Evolutionary conservation across 2,329 filamentous ascomycete species (phyloP).

Genomic region (Penicillium aurantiogriseum): DNA sequence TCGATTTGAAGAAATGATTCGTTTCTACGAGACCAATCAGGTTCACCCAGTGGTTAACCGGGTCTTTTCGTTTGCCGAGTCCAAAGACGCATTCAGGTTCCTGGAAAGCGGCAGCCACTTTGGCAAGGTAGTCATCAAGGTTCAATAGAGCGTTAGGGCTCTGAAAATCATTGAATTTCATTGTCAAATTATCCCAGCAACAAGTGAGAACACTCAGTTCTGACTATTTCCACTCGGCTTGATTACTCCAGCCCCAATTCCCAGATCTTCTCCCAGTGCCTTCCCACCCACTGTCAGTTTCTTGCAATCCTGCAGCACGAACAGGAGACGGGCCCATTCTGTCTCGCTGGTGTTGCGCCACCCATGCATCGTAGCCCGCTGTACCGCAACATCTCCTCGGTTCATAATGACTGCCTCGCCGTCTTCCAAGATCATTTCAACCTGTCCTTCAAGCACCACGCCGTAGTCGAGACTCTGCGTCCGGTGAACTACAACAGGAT

Average conservation of each 20-base stretch:
- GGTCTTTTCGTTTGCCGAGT: constrained; percentile 53
- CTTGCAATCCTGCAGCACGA: constrained; percentile 31
- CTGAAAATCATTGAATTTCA: neutral
- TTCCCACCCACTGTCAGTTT: constrained; percentile 23
- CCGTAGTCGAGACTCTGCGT: constrained; percentile 57
- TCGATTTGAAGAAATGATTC: constrained; percentile 44
- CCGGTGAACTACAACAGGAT: constrained; percentile 51
- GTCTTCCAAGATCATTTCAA: constrained; percentile 55
- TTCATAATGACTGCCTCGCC: constrained; percentile 49
- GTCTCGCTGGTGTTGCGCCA: constrained; percentile 52
- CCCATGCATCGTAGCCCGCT: constrained; percentile 56
- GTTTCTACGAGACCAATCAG: constrained; percentile 34
- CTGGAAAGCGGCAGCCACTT: constrained; percentile 54
- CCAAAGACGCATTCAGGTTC: constrained; percentile 55
- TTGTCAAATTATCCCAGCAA: neutral
- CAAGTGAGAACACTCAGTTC: neutral
- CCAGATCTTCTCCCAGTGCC: constrained; percentile 29
- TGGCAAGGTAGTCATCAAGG: constrained; percentile 56
- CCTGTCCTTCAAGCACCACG: constrained; percentile 54
- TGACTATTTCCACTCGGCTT: constrained; percentile 19
- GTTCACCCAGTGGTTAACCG: constrained; percentile 52
- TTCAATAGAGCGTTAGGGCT: constrained; percentile 23
- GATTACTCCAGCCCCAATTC: constrained; percentile 11
- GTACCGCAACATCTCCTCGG: constrained; percentile 56
- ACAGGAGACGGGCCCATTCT: constrained; percentile 51